Evolutionary conservation across 2,329 filamentous ascomycete genomes (phyloP), one percentile per base, ranked within the genome.

Genomic region (Penicillium sp.): DNA sequence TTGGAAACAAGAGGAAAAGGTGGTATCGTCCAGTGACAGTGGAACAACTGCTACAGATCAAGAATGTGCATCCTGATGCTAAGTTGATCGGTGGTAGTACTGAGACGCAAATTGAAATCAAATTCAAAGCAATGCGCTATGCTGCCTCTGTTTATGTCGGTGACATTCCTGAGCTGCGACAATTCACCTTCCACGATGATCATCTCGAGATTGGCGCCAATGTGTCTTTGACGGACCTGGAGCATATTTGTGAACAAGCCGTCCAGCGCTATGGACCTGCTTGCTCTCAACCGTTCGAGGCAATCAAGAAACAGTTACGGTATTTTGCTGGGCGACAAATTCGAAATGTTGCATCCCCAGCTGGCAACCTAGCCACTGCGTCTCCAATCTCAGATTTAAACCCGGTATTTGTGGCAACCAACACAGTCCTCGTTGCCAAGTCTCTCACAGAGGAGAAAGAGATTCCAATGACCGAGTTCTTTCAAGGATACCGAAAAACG

Each of bases 351-450:
- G 92, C 90, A 18, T 95, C 92, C 0, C 90, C 89, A 0, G 92
- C 92, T 0, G 92, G 92, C 29, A 98, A 96, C 55, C 67, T 98
- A 20, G 89, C 84, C 1, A 98, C 92, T 0, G 92, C 92, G 0
- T 95, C 88, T 15, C 92, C 92, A 0, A 98, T 96, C 30, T 95
- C 90, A 0, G 92, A 98, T 68, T 68, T 98, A 30, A 98, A 96
- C 55, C 92, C 92, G 0, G 87, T 95, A 0, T 81, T 98, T 34
- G 84, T 95, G 61, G 89, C 87, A 2, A 84, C 87, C 1, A 86
- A 90, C 49, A 84, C 87, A 1, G 79, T 83, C 0, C 66, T 96
- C 3, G 72, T 95, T 13, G 86, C 89, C 3, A 92, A 84, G 59
- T 89, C 85, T 0, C 68, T 83, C 3, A 74, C 73, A 0, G 73